These are phyloP conservation scores for Pleurotus citrinopileatus DNA, from an alignment of 768 basidiomycete species.

Conservation along the genomic window DNA sequence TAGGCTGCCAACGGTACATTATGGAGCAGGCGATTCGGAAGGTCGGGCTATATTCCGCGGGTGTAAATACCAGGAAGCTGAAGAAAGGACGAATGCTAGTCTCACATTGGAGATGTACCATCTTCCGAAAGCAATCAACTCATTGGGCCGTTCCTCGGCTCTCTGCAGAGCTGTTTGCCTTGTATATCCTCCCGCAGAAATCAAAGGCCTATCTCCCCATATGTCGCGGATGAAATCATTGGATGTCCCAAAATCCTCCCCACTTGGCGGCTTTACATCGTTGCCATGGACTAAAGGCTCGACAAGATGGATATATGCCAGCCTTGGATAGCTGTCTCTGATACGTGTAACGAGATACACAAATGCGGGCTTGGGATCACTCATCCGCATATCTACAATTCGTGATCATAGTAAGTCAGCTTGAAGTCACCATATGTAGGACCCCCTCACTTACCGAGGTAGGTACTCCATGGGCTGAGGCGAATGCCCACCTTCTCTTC, in stretches of 20 bases:
- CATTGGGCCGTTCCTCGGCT: conserved; percentile 24
- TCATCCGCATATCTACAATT: conserved; percentile 33
- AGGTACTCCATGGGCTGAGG: conserved; percentile 41
- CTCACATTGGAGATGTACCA: conserved; percentile 29
- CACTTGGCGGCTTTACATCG: not conserved
- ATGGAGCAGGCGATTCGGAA: conserved; percentile 26
- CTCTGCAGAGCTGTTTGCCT: conserved; percentile 26
- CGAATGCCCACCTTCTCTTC: conserved; percentile 42
- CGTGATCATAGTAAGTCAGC: not conserved
- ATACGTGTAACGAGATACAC: conserved; percentile 32
- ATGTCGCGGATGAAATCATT: conserved; percentile 27
- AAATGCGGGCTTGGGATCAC: conserved; percentile 39
- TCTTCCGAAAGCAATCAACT: conserved; percentile 33
- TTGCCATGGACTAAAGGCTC: conserved; percentile 19
- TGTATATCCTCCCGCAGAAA: conserved; percentile 32
- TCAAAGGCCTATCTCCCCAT: conserved; percentile 27
- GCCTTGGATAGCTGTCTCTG: conserved; percentile 24
- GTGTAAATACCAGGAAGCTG: not conserved
- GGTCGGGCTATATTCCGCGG: conserved; percentile 25
- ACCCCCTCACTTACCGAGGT: conserved; percentile 23
- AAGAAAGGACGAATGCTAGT: conserved; percentile 10
- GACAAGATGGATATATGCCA: conserved; percentile 40
- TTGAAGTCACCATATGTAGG: conserved; percentile 1
- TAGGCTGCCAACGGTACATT: conserved; percentile 22
- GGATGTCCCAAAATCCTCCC: conserved; percentile 12